A percentile compares a stretch with the other conserved stretches of the same genome.
Evolutionary conservation across 176 grass and related monocot genomes (phyloP).

Genomic region (Echinochloa phyllopogon): DNA sequence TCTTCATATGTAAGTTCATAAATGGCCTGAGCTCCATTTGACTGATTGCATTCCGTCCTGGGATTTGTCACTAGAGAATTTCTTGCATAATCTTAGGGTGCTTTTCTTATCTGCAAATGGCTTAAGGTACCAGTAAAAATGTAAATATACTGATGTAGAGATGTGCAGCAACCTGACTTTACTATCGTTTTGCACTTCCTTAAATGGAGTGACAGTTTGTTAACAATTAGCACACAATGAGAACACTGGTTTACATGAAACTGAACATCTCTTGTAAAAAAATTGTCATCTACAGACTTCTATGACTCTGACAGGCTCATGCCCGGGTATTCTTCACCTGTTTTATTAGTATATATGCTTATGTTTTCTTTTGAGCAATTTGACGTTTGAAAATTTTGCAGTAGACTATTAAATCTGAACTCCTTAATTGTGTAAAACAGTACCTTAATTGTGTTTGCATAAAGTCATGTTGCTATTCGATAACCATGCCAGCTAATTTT

Average conservation of each 20-base stretch:
- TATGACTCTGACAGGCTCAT: neutral
- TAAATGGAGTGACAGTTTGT: neutral
- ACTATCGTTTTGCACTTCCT: neutral
- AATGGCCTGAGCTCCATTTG: slow-evolving; percentile 20
- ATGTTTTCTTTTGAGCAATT: slow-evolving; percentile 37
- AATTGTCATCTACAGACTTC: no score
- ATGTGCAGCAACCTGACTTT: no score
- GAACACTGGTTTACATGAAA: neutral
- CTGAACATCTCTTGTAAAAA: neutral
- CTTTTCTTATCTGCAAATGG: no score
- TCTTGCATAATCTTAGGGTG: slow-evolving; percentile 17
- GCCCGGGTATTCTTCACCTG: neutral
- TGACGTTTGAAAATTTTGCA: slow-evolving; percentile 10
- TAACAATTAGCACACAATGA: slow-evolving; percentile 11
- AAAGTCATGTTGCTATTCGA: slow-evolving; percentile 8
- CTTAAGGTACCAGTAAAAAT: no score
- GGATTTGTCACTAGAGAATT: slow-evolving; percentile 42
- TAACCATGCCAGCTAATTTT: slow-evolving; percentile 29
- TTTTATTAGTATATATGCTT: neutral
- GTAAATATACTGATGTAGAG: no score
- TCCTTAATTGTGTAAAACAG: slow-evolving; percentile 4
- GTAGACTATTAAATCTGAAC: slow-evolving; percentile 13
- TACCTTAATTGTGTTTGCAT: neutral
- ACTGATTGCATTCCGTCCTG: slow-evolving; percentile 31
- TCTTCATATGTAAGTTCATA: neutral